A percentile compares a stretch with the other conserved stretches of the same genome.
These are phyloP conservation scores for Kwoniella shivajii DNA, from an alignment of 1,284 basidiomycete genomes.

Conservation along the genomic window DNA sequence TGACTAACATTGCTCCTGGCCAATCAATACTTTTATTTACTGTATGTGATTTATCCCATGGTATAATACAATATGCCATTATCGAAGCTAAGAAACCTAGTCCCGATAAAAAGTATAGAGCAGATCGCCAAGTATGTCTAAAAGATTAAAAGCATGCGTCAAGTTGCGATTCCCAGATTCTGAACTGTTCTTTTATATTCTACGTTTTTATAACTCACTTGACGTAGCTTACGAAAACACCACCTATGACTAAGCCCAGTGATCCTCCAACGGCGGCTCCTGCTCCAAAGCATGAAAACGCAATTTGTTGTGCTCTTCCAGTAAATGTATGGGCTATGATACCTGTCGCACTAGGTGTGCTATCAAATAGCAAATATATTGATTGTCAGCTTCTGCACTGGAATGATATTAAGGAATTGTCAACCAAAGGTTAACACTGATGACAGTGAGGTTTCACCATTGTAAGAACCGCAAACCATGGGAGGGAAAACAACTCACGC, in stretches of 20 bases:
- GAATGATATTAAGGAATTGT: not conserved
- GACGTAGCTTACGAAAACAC: conserved; percentile 57
- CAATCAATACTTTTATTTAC: conserved; percentile 72
- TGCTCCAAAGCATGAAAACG: conserved; percentile 71
- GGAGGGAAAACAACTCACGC: conserved; percentile 20
- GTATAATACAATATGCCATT: conserved; percentile 62
- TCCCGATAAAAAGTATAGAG: conserved; percentile 64
- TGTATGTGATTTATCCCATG: conserved; percentile 55
- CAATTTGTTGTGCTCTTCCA: conserved; percentile 64
- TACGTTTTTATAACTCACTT: conserved; percentile 1
- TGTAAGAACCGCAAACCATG: not conserved
- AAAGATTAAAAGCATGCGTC: not conserved
- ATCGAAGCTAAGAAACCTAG: conserved; percentile 60
- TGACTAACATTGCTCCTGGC: conserved; percentile 75
- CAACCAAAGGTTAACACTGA: too few relatives aligned
- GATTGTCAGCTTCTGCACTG: not conserved
- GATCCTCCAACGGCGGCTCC: conserved; percentile 78
- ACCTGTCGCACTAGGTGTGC: conserved; percentile 43
- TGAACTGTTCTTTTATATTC: too few relatives aligned
- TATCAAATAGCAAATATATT: not conserved
- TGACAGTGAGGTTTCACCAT: too few relatives aligned
- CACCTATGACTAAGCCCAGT: conserved; percentile 69
- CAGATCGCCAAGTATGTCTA: conserved; percentile 62
- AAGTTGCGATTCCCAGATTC: too few relatives aligned
- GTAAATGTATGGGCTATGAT: conserved; percentile 28